Base-by-base conservation (phyloP, 768 basidiomycete species). In the Naganishia randhawae region DNA sequence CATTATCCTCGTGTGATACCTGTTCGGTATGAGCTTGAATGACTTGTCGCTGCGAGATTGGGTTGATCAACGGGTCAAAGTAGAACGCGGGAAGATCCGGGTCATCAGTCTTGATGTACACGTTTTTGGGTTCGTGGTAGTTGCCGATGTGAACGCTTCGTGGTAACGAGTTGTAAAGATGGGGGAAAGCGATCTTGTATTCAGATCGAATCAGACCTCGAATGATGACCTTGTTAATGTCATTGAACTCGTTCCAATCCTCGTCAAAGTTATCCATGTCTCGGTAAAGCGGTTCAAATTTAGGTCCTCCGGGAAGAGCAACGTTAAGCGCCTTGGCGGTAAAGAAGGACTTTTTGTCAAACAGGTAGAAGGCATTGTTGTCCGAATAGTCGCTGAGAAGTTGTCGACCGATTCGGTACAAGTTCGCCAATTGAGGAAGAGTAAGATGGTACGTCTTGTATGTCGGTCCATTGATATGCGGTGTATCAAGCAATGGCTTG, bases 201-300 rank as follows among this genome's bases (percentile, higher is more conserved):
- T 99, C 96, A 1, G 95, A 97, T 52, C 96, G 86, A 71, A 98
- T 95, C 80, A 96, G 92, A 77, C 98, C 93, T 25, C 96, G 93
- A 73, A 99, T 98, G 80, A 99, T 95, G 76, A 99, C 90, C 81
- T 99, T 99, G 83, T 96, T 94, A 81, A 98, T 96, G 77, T 99
- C 96, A 78, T 99, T 99, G 76, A 99, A 99, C 79, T 96, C 93
- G 80, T 96, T 96, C 93, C 93, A 96, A 77, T 99, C 96, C 78
- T 98, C 96, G 76, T 99, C 96, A 73, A 92, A 97, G 14, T 89
- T 84, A 75, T 98, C 96, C 88, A 94, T 92, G 75, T 99, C 96
- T 55, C 95, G 86, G 80, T 92, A 83, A 31, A 99, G 83, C 17
- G 95, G 96, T 83, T 99, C 96, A 71, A 98, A 99, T 79, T 97